phyloP scores from a whole-genome alignment of 805 yeast species.

The Suhomyces sp. region DNA sequence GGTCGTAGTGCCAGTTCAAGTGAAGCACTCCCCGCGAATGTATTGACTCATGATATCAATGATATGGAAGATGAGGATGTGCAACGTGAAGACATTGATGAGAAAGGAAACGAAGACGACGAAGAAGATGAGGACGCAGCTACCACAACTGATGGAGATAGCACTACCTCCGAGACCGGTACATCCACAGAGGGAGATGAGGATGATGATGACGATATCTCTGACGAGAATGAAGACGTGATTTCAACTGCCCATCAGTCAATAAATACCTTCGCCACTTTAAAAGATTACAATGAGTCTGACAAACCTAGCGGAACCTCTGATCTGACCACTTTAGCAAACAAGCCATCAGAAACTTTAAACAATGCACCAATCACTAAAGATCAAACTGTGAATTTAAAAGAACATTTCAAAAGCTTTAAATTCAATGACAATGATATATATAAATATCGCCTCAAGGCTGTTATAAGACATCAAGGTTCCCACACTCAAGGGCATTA shows the following conservation, averaged over 20 bases:
- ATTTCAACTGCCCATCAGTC: constrained; percentile 19
- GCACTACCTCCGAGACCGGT: constrained; percentile 7
- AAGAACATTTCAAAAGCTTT: constrained; percentile 35
- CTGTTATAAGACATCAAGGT: constrained; percentile 84
- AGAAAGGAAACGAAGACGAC: constrained; percentile 31
- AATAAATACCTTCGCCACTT: constrained; percentile 4
- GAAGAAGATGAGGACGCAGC: constrained; percentile 21
- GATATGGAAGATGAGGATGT: constrained; percentile 32
- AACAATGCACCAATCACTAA: constrained; percentile 39
- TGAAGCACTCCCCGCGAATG: constrained; percentile 9
- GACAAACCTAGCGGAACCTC: constrained; percentile 5
- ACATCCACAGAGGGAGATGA: constrained; percentile 17
- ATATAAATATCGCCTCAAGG: constrained; percentile 57
- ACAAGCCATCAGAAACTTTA: constrained; percentile 24
- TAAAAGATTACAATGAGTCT: constrained; percentile 6
- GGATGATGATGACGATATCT: constrained; percentile 21
- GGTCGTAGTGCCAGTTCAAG: constrained; percentile 4
- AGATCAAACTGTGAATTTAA: constrained; percentile 37
- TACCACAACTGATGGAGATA: constrained; percentile 10
- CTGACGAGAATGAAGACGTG: constrained; percentile 17
- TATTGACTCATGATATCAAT: constrained; percentile 25
- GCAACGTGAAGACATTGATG: constrained; percentile 41
- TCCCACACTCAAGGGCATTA: constrained; percentile 88
- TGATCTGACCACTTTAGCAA: constrained; percentile 7
- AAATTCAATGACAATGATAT: constrained; percentile 42